These are phyloP conservation scores for Monosporascus sp. DNA, from an alignment of 2,329 filamentous ascomycete genomes.

Conservation along the genomic window DNA sequence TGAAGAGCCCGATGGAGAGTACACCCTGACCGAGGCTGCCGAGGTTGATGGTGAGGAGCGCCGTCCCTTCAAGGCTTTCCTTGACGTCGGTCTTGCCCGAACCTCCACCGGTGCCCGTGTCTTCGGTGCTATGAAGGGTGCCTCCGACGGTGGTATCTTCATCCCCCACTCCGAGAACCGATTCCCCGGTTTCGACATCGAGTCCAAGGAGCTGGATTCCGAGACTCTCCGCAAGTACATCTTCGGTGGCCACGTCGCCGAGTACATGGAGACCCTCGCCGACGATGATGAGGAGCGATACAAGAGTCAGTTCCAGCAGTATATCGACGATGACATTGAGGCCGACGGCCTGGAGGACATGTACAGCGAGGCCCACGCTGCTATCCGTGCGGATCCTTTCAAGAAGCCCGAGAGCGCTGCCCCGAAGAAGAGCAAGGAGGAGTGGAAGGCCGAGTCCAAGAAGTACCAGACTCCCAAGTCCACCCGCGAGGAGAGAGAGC, in stretches of 20 bases:
- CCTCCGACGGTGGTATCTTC: constrained; percentile 94
- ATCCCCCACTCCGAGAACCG: constrained; percentile 99
- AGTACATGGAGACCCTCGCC: constrained; percentile 99
- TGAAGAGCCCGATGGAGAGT: constrained; percentile 96
- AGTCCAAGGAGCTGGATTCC: constrained; percentile 95
- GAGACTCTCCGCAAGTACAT: constrained; percentile 99
- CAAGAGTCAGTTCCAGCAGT: constrained; percentile 96
- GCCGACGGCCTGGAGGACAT: constrained; percentile 95
- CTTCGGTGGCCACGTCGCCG: constrained; percentile 93
- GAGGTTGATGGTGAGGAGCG: constrained; percentile 89
- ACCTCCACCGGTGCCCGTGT: constrained; percentile 98
- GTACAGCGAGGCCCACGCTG: constrained; percentile 89
- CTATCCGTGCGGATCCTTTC: constrained; percentile 96
- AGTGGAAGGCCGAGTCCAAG: constrained; percentile 93
- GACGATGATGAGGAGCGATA: constrained; percentile 99
- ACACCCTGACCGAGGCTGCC: constrained; percentile 86
- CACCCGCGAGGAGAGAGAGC: constrained; percentile 75
- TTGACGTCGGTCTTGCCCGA: constrained; percentile 94
- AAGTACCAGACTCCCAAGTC: constrained; percentile 80
- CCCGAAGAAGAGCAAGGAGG: constrained; percentile 92
- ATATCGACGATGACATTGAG: constrained; percentile 95
- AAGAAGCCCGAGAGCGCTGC: constrained; percentile 76
- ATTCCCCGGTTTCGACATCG: constrained; percentile 97
- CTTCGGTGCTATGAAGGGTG: constrained; percentile 99
- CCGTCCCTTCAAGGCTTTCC: constrained; percentile 98